A percentile compares a stretch with the other conserved stretches of the same genome.
phyloP scores from a whole-genome alignment of 805 yeast genomes.

The Dipodascus albidus region DNA sequence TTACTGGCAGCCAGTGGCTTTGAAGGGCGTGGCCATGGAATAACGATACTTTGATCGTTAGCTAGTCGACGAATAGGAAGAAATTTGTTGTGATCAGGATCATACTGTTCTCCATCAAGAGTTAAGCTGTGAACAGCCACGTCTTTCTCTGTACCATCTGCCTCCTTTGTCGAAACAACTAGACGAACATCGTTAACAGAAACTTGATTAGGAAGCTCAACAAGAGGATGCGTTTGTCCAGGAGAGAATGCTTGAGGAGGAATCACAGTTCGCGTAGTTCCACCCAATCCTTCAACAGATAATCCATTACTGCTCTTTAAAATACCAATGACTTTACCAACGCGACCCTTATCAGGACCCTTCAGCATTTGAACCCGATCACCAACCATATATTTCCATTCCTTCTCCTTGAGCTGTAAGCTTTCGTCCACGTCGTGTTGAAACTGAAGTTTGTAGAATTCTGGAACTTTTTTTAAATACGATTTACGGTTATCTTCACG shows the following conservation, averaged over 20 bases:
- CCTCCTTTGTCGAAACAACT: constrained; percentile 67
- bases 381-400: constrained; percentile 58
- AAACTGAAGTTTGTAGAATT: constrained; percentile 14
- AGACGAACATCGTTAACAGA: constrained; percentile 52
- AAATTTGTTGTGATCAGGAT: constrained; percentile 57
- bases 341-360: constrained; percentile 65
- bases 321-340: constrained; percentile 54
- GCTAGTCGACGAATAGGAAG: constrained; percentile 70
- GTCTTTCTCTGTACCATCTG: constrained; percentile 46
- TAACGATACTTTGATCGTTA: constrained; percentile 53
- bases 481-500: constrained; percentile 4
- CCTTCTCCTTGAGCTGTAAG: constrained; percentile 34
- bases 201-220: constrained; percentile 56
- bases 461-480: constrained; percentile 12
- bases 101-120: constrained; percentile 61
- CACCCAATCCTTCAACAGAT: constrained; percentile 56
- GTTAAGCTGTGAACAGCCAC: constrained; percentile 71
- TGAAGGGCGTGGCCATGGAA: constrained; percentile 85
- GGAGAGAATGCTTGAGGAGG: constrained; percentile 67
- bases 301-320: constrained; percentile 51
- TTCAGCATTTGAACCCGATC: constrained; percentile 63
- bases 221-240: constrained; percentile 59
- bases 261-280: constrained; percentile 47
- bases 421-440: constrained; percentile 23
- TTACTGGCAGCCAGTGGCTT: constrained; percentile 35